Percentiles rank a stretch among this genome's conserved stretches.
Conservation (phyloP, 1,284 basidiomycete genomes). For the Psilocybe mexicana region DNA sequence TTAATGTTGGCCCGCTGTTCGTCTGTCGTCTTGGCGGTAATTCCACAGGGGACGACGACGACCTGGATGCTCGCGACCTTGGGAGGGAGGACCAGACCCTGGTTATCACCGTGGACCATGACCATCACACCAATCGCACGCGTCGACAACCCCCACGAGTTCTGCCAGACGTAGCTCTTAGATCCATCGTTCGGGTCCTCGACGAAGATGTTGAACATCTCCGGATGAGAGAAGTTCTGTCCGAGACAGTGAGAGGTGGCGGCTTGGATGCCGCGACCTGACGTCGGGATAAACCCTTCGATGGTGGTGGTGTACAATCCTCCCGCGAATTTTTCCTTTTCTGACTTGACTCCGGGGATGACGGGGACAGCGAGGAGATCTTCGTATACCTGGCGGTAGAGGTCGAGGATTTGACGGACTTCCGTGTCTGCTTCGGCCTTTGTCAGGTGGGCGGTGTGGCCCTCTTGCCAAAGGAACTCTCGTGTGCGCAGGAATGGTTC, state of each 20-base stretch:
- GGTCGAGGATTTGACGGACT: conserved; percentile 92
- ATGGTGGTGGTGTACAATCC: conserved; percentile 98
- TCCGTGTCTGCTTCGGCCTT: conserved; percentile 90
- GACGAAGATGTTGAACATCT: conserved; percentile 98
- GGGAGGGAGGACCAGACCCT: conserved; percentile 94
- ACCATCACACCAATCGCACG: conserved; percentile 98
- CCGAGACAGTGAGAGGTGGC: conserved; percentile 98
- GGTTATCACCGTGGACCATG: conserved; percentile 99
- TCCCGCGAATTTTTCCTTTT: conserved; percentile 99
- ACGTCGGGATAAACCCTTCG: conserved; percentile 97
- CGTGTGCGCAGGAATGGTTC: conserved; percentile 98
- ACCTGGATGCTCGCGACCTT: conserved; percentile 93
- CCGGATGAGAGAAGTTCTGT: conserved; percentile 94
- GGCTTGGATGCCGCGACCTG: conserved; percentile 96
- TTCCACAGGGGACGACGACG: conserved; percentile 91
- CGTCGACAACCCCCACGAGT: conserved; percentile 98
- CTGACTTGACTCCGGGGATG: conserved; percentile 95
- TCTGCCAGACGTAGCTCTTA: conserved; percentile 93
- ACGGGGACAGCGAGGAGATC: conserved; percentile 97
- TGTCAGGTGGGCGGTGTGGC: conserved; percentile 93
- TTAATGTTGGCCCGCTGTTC: conserved; percentile 76
- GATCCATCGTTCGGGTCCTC: conserved; percentile 88
- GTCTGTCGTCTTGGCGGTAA: conserved; percentile 80
- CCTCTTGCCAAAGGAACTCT: conserved; percentile 99
- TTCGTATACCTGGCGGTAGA: conserved; percentile 96